These are phyloP conservation scores for Leishmania mexicana DNA, from an alignment of 208 protist species.

Conservation along the genomic window DNA sequence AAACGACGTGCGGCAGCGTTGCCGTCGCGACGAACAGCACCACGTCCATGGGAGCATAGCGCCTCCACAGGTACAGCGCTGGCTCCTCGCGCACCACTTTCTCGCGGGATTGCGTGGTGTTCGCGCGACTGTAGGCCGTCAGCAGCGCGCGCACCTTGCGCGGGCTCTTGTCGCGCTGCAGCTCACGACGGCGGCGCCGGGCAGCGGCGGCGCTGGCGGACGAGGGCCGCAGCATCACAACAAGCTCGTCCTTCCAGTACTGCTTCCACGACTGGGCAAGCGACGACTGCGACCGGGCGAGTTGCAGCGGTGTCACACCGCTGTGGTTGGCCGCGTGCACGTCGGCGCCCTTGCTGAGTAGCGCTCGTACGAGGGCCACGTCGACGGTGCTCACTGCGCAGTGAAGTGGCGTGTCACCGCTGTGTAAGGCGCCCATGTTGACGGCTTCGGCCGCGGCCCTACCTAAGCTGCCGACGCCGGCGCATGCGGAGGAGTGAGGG, in stretches of 20 bases:
- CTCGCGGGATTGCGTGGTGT: constrained; percentile 28
- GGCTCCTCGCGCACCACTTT: constrained; percentile 28
- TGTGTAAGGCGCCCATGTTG: not conserved
- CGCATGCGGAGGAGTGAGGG: not conserved
- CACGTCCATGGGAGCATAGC: constrained; percentile 23
- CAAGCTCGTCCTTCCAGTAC: constrained; percentile 23
- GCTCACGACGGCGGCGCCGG: not conserved
- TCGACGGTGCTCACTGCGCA: constrained; percentile 60
- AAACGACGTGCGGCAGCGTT: constrained; percentile 36
- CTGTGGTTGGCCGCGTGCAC: constrained; percentile 22
- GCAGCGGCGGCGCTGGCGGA: constrained; percentile 17
- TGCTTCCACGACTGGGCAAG: constrained; percentile 15
- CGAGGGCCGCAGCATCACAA: constrained; percentile 20
- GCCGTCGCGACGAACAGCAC: constrained; percentile 18
- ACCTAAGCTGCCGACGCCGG: not conserved
- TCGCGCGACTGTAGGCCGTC: constrained; percentile 26
- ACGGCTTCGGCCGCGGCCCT: not conserved
- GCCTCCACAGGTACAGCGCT: constrained; percentile 19
- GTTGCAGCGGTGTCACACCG: constrained; percentile 15
- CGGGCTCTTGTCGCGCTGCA: constrained; percentile 8
- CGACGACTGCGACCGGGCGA: constrained; percentile 15
- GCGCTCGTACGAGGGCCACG: constrained; percentile 47
- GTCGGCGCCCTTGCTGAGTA: constrained; percentile 66
- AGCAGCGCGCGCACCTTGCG: constrained; percentile 31
- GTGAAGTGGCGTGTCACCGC: constrained; percentile 56